Base-by-base conservation (phyloP, 495 filamentous ascomycete genomes). In the Hyaloscypha bicolor region DNA sequence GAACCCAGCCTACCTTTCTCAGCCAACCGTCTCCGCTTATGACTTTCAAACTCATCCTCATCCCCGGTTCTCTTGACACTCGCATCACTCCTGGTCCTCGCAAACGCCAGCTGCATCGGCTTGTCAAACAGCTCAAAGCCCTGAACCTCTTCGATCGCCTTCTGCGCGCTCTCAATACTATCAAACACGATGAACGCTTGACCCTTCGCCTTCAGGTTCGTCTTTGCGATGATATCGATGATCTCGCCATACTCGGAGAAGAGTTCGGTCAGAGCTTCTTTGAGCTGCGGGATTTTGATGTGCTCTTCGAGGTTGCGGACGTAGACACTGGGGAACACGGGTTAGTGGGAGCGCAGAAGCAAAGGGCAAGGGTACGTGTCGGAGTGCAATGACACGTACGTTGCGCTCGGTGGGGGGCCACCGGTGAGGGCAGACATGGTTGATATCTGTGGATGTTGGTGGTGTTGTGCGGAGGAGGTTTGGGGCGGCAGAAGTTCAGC, bases 101-200 rank as follows among this genome's bases (percentile, higher is more conserved):
- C 96, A 73, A 92, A 92, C 9, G 91, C 92, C 55, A 97, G 75
- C 29, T 88, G 81, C 93, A 99, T 97, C 2, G 92, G 90, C 80
- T 97, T 96, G 30, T 91, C 93, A 71, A 96, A 97, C 19, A 99
- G 80, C 67, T 96, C 92, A 79, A 99, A 98, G 19, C 93, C 94
- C 72, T 98, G 91, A 70, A 97, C 82, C 66, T 96, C 93, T 29
- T 95, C 90, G 67, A 97, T 91, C 19, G 95, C 95, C 53, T 87
- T 83, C 65, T 85, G 81, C 9, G 93, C 95, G 0, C 90, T 84
- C 53, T 93, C 88, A 31, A 87, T 80, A 60, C 81, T 87, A 70
- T 96, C 93, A 77, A 93, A 98, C 62, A 99, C 94, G 64, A 99
- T 81, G 77, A 99, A 99, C 6, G 95, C 95, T 79, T 99, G 95